These are phyloP conservation scores for Acanthamoeba lenticulata DNA, from an alignment of 208 protist species.

Conservation along the genomic window DNA sequence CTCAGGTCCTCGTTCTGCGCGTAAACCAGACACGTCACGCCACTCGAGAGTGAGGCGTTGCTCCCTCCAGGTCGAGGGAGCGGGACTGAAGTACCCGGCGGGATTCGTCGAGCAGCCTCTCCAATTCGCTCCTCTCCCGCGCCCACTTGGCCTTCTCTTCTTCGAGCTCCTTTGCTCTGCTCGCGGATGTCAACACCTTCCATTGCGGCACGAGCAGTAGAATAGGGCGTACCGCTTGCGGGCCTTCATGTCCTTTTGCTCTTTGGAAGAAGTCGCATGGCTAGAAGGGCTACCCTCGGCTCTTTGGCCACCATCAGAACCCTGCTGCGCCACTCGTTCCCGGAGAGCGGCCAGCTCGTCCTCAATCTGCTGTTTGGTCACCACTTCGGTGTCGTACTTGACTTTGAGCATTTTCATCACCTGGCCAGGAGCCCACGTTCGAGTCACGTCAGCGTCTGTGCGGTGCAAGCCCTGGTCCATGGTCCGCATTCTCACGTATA, in stretches of 20 bases:
- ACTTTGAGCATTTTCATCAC: constrained; percentile 57
- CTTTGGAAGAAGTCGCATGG: too few relatives aligned
- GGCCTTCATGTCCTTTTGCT: too few relatives aligned
- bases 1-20: not conserved
- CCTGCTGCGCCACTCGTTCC: not conserved
- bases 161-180: constrained; percentile 19
- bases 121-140: not conserved
- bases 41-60: not conserved
- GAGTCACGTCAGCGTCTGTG: too few relatives aligned
- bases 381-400: constrained; percentile 55
- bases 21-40: not conserved
- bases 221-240: not conserved
- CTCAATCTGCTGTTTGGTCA: not conserved
- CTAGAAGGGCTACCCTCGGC: too few relatives aligned
- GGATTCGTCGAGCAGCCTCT: not conserved
- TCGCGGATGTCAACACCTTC: too few relatives aligned
- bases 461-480: too few relatives aligned
- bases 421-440: not conserved
- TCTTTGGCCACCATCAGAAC: too few relatives aligned
- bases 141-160: not conserved
- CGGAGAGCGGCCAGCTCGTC: not conserved
- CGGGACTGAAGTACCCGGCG: not conserved
- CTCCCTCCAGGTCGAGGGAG: not conserved
- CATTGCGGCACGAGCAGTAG: too few relatives aligned
- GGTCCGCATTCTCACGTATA: too few relatives aligned